Conservation (phyloP, 805 yeast species). For the Metschnikowia bowlesiae region DNA sequence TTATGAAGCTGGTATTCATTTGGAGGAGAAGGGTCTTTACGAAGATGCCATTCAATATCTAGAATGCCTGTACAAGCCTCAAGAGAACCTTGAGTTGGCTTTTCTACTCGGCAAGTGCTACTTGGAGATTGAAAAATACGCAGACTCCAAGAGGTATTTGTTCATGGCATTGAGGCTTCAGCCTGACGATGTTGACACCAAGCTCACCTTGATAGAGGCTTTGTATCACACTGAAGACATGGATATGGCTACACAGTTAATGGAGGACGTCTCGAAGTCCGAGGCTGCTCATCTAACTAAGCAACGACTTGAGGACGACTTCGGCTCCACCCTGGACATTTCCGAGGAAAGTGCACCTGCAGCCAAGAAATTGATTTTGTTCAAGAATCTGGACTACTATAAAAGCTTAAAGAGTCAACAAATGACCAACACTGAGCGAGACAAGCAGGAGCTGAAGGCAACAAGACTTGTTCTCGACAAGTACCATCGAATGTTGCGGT, state of each 20-base stretch:
- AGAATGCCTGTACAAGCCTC: constrained; percentile 26
- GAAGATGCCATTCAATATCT: constrained; percentile 74
- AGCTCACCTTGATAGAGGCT: constrained; percentile 78
- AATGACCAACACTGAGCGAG: constrained; percentile 41
- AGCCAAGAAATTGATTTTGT: constrained; percentile 12
- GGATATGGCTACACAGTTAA: constrained; percentile 50
- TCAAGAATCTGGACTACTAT: constrained; percentile 13
- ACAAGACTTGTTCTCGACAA: constrained; percentile 54
- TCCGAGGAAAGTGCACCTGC: not conserved
- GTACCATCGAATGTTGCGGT: constrained; percentile 49
- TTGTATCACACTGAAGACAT: constrained; percentile 61
- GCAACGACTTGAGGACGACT: constrained; percentile 6
- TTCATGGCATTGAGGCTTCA: constrained; percentile 48
- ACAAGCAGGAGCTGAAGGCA: constrained; percentile 54
- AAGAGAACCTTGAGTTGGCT: constrained; percentile 45
- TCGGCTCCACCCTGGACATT: not conserved
- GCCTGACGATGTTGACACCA: constrained; percentile 65
- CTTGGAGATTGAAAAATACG: constrained; percentile 65
- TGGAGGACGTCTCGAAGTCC: constrained; percentile 48
- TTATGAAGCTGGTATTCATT: constrained; percentile 68
- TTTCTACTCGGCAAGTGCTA: constrained; percentile 71
- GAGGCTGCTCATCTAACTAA: not conserved
- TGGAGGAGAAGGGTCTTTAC: constrained; percentile 64
- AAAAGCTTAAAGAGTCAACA: constrained; percentile 15
- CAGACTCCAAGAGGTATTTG: constrained; percentile 59